A percentile compares a stretch with the other conserved stretches of the same genome.
phyloP scores from a whole-genome alignment of 768 basidiomycete genomes.

The Crepidotus variabilis region DNA sequence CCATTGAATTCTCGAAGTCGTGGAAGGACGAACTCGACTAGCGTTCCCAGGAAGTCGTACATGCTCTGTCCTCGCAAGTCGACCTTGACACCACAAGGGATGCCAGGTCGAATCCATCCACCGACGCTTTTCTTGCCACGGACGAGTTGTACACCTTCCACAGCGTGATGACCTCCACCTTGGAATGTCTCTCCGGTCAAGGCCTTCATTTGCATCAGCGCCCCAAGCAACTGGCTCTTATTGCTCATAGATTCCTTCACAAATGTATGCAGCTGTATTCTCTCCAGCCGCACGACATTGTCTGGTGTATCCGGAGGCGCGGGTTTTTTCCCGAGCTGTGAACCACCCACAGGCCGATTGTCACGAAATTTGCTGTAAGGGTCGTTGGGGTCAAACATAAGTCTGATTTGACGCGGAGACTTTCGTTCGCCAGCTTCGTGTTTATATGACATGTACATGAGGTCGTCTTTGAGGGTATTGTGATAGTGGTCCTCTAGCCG shows the following conservation, averaged over 20 bases:
- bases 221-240: constrained; percentile 72
- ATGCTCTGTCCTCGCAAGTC: constrained; percentile 87
- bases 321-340: constrained; percentile 61
- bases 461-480: constrained; percentile 75
- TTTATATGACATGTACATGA: constrained; percentile 93
- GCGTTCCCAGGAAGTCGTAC: constrained; percentile 88
- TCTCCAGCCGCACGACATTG: constrained; percentile 74
- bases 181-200: constrained; percentile 79
- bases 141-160: constrained; percentile 77
- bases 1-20: constrained; percentile 89
- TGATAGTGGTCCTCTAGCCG: constrained; percentile 85
- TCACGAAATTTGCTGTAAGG: constrained; percentile 80
- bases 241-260: constrained; percentile 73
- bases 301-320: constrained; percentile 63
- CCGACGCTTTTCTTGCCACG: constrained; percentile 64
- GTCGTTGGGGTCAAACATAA: constrained; percentile 69
- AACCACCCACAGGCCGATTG: constrained; percentile 73
- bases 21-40: constrained; percentile 94
- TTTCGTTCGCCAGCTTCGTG: constrained; percentile 62
- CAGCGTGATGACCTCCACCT: constrained; percentile 67
- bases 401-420: constrained; percentile 54
- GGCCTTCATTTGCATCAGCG: constrained; percentile 83
- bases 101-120: constrained; percentile 80
- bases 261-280: constrained; percentile 84
- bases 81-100: constrained; percentile 87